A percentile compares a stretch with the other conserved stretches of the same genome.
Evolutionary conservation across 352 stramenopile genomes (phyloP).

Genomic region (Phytopythium ostracodes): DNA sequence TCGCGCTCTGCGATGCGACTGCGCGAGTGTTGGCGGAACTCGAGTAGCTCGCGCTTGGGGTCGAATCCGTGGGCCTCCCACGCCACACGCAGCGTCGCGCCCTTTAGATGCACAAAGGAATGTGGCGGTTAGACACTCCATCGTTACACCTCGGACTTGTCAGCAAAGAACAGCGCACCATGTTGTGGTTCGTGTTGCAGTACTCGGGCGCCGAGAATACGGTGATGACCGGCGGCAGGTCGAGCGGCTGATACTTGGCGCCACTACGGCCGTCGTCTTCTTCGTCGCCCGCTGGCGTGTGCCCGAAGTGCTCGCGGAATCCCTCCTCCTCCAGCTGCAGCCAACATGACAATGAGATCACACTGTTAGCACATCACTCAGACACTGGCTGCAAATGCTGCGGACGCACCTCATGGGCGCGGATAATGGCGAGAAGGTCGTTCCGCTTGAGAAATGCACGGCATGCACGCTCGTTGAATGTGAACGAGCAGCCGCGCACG

Average conservation of each 20-base stretch:
- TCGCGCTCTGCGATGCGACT: constrained; percentile 47
- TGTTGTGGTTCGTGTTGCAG: constrained; percentile 82
- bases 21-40: constrained; percentile 72
- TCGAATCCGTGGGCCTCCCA: constrained; percentile 27
- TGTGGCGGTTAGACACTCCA: neutral
- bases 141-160: neutral
- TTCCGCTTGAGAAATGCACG: constrained; percentile 66
- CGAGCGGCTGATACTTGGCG: constrained; percentile 11
- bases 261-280: constrained; percentile 12
- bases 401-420: constrained; percentile 56
- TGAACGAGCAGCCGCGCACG: constrained; percentile 76
- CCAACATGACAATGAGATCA: neutral
- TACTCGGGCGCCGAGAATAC: constrained; percentile 85
- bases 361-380: neutral
- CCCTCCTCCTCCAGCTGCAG: constrained; percentile 60
- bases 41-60: constrained; percentile 26
- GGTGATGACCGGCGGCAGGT: constrained; percentile 59
- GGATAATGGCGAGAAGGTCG: constrained; percentile 64
- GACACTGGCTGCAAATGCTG: neutral
- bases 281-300: constrained; percentile 7
- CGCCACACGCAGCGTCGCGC: constrained; percentile 63
- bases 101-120: constrained; percentile 11
- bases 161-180: constrained; percentile 13
- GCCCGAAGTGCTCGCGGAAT: constrained; percentile 67
- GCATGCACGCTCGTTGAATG: constrained; percentile 67